A percentile compares a stretch with the other conserved stretches of the same genome.
Conservation (phyloP, 2,329 filamentous ascomycete genomes). For the Fusarium sarcochroum region DNA sequence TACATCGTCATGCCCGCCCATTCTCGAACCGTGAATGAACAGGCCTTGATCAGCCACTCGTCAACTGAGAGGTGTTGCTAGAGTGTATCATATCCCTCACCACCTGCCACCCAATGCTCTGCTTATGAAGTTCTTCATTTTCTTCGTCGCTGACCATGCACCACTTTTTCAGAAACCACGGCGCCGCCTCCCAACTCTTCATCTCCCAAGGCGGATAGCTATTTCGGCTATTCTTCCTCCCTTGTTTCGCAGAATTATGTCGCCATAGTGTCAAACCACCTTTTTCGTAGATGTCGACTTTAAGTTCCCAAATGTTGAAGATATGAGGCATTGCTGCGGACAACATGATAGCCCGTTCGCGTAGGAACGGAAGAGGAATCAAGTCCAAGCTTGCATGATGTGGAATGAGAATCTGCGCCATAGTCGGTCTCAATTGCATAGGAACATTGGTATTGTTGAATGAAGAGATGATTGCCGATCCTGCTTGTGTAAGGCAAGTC, state of each 20-base stretch:
- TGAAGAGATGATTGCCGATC: fast-evolving
- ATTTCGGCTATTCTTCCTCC: background rate
- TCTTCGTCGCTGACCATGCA: slow-evolving; percentile 39
- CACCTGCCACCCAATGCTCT: slow-evolving; percentile 44
- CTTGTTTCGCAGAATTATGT: background rate
- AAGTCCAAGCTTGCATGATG: slow-evolving; percentile 47
- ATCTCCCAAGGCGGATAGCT: slow-evolving; percentile 48
- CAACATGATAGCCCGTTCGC: slow-evolving; percentile 47
- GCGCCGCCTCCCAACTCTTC: slow-evolving; percentile 48
- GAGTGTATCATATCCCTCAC: slow-evolving; percentile 33
- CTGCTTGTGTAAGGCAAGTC: slow-evolving; percentile 11
- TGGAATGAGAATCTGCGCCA: slow-evolving; percentile 46
- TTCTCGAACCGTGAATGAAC: too few relatives aligned
- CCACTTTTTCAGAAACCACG: slow-evolving; percentile 50
- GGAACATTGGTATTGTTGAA: slow-evolving; percentile 28
- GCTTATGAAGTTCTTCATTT: slow-evolving; percentile 34
- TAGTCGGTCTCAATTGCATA: slow-evolving; percentile 42
- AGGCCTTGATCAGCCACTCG: background rate
- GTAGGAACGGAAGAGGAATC: slow-evolving; percentile 45
- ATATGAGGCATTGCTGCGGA: slow-evolving; percentile 39
- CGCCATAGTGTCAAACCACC: slow-evolving; percentile 43
- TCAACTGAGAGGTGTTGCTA: background rate
- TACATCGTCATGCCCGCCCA: too few relatives aligned
- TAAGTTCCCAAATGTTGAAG: slow-evolving; percentile 46
- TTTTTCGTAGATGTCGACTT: slow-evolving; percentile 45